phyloP scores from a whole-genome alignment of 805 yeast species.

The Saccharomyces kudriavzevii region DNA sequence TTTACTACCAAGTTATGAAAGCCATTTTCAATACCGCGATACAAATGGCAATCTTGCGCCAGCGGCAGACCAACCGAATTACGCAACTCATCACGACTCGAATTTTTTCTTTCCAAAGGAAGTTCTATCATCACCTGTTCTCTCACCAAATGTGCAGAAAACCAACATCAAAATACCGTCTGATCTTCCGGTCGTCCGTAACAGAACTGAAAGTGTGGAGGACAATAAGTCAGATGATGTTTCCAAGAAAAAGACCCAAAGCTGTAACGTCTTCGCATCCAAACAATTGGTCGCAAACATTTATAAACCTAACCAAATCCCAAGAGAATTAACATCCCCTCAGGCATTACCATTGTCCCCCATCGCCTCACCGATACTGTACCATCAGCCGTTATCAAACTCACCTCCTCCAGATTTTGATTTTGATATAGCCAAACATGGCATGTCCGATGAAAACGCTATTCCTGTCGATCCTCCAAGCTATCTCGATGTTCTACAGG shows the following conservation, averaged over 20 bases:
- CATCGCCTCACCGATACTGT: constrained; percentile 33
- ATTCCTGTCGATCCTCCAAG: constrained; percentile 9
- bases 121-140: constrained; percentile 36
- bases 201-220: neutral
- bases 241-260: neutral
- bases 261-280: constrained; percentile 9
- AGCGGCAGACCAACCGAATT: neutral
- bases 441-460: neutral
- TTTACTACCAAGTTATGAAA: constrained; percentile 59
- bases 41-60: neutral
- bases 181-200: neutral
- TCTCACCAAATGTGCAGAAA: constrained; percentile 46
- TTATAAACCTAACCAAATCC: constrained; percentile 45
- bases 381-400: constrained; percentile 40
- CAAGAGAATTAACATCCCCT: constrained; percentile 45
- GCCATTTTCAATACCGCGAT: constrained; percentile 9
- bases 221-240: neutral
- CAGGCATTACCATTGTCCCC: constrained; percentile 58
- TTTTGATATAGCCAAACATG: neutral
- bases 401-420: constrained; percentile 18
- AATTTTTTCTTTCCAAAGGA: constrained; percentile 34
- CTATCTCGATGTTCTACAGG: constrained; percentile 5
- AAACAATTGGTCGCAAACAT: constrained; percentile 39
- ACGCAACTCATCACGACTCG: constrained; percentile 24
- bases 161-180: constrained; percentile 30